Base-by-base conservation (phyloP, 169 alveolate genomes). In the Plasmodium gonderi region DNA sequence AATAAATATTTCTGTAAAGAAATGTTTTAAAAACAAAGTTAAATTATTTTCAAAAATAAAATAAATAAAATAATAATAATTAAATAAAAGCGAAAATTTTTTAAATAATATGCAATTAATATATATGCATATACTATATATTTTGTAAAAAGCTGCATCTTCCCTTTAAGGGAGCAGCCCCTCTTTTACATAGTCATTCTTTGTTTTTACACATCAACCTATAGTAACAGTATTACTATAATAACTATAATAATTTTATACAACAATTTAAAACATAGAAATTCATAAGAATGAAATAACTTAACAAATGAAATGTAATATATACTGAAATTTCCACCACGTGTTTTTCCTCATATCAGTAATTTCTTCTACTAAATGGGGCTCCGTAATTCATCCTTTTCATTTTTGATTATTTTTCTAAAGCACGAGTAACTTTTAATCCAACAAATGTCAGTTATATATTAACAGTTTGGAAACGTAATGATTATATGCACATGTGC, bases 21-120 rank as follows among this genome's bases (percentile, higher is more conserved):
- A 51, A 51, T 51, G 67, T 51, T 51, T 42, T n/a, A 72, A 9
- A 36, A 8, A 42, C 45, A 72, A 72, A 72, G 80, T 72, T 72
- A 72, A 72, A n/a, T 72, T 36, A 72, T 4, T 9, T 72, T 7
- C 11, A 72, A 72, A 12, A 4, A 23, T 31, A 36, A 31, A 36
- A 31, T 36, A 72, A 38, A 72, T 44, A 20, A 72, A 31, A 72
- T 14, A 72, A 72, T 1, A n/a, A 72, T 42, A 72, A 31, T n/a
- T 9, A 72, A 72, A 72, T 36, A 72, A 72, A 72, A 72, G 23
- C 20, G 38, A n/a, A 54, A 72, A 36, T n/a, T 31, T 6, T n/a
- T 72, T 72, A 31, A 72, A 72, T 1, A 51, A 11, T 1, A 51
- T 11, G 67, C 67, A 51, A 51, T 51, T 51, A 51, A 51, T 51